Conservation (phyloP, 768 basidiomycete genomes). For the Lenzites betulinus region DNA sequence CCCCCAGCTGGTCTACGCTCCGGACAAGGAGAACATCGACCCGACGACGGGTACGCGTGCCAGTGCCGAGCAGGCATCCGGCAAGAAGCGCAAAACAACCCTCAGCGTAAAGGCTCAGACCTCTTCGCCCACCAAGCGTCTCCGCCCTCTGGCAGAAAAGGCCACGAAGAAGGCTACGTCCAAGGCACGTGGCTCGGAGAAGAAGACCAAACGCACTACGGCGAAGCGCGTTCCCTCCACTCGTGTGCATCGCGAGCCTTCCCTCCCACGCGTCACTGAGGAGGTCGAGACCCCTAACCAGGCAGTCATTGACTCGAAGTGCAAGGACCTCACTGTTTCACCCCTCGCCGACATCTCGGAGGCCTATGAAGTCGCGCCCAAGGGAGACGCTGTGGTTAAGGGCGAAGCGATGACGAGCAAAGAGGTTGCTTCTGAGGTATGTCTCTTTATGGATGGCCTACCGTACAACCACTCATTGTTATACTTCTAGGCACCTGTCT, state of each 20-base stretch:
- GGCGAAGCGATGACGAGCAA: neutral
- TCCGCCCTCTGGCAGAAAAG: conserved; percentile 24
- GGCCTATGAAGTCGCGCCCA: conserved; percentile 53
- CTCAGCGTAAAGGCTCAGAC: conserved; percentile 28
- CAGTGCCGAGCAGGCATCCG: conserved; percentile 41
- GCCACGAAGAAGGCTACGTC: conserved; percentile 15
- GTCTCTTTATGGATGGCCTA: neutral
- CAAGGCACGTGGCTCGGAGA: conserved; percentile 19
- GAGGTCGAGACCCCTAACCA: conserved; percentile 49
- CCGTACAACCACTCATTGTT: neutral
- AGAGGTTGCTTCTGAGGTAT: neutral
- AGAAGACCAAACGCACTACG: conserved; percentile 29
- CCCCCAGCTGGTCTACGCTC: conserved; percentile 29
- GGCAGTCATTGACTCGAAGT: conserved; percentile 65
- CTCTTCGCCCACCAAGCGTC: conserved; percentile 22
- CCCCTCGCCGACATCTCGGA: conserved; percentile 76
- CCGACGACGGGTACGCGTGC: conserved; percentile 71
- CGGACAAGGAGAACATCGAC: conserved; percentile 80
- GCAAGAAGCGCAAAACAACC: conserved; percentile 64
- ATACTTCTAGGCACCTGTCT: conserved; percentile 1
- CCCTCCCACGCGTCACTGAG: conserved; percentile 64
- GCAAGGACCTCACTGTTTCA: conserved; percentile 77
- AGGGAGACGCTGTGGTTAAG: conserved; percentile 12
- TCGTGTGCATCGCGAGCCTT: conserved; percentile 51
- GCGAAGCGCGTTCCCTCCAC: conserved; percentile 31